These are phyloP conservation scores for Capronia coronata DNA, from an alignment of 2,329 filamentous ascomycete genomes.

Conservation along the genomic window DNA sequence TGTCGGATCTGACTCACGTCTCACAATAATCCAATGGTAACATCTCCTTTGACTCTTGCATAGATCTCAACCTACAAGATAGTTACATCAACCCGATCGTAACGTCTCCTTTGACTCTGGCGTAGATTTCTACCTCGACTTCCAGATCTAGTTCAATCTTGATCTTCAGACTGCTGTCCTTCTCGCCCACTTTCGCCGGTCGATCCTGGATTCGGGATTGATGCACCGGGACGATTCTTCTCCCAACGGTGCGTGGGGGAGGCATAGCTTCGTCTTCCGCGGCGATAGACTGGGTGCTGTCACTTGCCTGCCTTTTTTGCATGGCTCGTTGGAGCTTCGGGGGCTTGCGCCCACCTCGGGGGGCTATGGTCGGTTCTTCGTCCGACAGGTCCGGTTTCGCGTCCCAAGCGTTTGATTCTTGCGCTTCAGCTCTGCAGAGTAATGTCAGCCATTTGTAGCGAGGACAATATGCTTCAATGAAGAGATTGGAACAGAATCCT, in stretches of 20 bases:
- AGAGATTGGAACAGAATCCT: too few species aligned
- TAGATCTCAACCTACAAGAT: neutral
- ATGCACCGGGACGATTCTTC: neutral
- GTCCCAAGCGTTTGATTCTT: neutral
- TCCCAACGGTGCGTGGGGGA: neutral
- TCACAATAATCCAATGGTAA: constrained; percentile 1
- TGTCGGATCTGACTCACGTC: neutral
- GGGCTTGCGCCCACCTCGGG: neutral
- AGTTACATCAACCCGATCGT: neutral
- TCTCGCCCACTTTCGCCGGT: neutral
- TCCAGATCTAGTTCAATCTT: neutral
- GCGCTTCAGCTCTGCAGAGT: neutral
- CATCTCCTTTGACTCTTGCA: neutral
- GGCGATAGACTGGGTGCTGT: too few species aligned
- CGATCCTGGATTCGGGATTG: neutral
- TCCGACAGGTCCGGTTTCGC: neutral
- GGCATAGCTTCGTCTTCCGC: neutral
- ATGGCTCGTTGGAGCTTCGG: neutral
- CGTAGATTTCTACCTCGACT: neutral
- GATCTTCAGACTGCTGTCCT: neutral
- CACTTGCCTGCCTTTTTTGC: neutral
- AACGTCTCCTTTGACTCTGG: neutral
- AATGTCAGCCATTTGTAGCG: too few species aligned
- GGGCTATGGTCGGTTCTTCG: neutral
- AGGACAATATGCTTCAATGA: too few species aligned